phyloP scores from a whole-genome alignment of 805 yeast genomes.

The Candida boleticola region DNA sequence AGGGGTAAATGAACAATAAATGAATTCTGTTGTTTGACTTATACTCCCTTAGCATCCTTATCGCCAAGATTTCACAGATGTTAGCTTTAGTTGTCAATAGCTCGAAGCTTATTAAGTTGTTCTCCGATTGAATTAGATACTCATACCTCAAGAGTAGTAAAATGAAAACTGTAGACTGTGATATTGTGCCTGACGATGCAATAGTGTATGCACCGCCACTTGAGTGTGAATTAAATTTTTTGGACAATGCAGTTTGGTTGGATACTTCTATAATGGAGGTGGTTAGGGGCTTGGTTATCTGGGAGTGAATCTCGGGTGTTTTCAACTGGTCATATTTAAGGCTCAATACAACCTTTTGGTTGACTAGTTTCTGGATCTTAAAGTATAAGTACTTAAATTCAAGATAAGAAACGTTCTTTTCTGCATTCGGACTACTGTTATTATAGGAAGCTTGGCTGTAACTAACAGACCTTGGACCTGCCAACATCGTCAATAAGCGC shows the following conservation, averaged over 20 bases:
- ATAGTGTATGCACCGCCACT: not conserved
- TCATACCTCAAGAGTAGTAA: conserved; percentile 36
- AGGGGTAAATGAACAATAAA: conserved; percentile 45
- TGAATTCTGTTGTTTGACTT: conserved; percentile 42
- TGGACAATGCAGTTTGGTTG: not conserved
- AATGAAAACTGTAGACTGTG: conserved; percentile 25
- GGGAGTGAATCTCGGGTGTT: conserved; percentile 48
- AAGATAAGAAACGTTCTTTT: conserved; percentile 21
- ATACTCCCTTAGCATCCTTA: conserved; percentile 47
- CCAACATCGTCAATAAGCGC: conserved; percentile 9
- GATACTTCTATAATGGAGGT: conserved; percentile 20
- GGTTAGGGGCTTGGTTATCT: conserved; percentile 47
- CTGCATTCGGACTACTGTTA: conserved; percentile 2
- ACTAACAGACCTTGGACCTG: conserved; percentile 9
- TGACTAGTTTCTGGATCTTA: conserved; percentile 42
- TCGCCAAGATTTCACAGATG: conserved; percentile 53
- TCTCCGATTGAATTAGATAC: conserved; percentile 37
- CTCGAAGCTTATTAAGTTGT: conserved; percentile 36
- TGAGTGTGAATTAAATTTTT: not conserved
- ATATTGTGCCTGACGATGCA: not conserved
- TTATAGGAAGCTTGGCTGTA: not conserved
- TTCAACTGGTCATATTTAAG: conserved; percentile 51
- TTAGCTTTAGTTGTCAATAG: conserved; percentile 44
- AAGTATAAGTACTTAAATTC: conserved; percentile 41
- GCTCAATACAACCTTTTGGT: conserved; percentile 40